phyloP scores from a whole-genome alignment of 306 rosid species.

The Benincasa hispida region DNA sequence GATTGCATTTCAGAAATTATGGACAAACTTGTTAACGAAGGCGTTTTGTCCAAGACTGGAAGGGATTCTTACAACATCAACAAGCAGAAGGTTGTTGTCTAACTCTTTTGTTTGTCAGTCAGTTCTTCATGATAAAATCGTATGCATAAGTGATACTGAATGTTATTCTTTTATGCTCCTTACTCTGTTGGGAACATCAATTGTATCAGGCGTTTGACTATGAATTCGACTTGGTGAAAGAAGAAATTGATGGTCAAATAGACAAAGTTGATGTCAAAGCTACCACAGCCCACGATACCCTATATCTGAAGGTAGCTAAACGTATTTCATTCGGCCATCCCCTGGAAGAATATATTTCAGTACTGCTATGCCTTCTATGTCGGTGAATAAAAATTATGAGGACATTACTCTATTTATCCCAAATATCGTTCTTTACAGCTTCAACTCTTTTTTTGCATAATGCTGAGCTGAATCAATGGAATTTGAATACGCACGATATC shows the following conservation, averaged over 20 bases:
- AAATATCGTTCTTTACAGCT: not conserved
- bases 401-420: not conserved
- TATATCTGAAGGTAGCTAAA: constrained; percentile 57
- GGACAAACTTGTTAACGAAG: constrained; percentile 61
- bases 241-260: constrained; percentile 43
- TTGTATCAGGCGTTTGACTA: constrained; percentile 39
- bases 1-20: constrained; percentile 46
- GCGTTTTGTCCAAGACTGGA: constrained; percentile 46
- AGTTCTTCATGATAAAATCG: not conserved
- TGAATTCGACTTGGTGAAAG: constrained; percentile 59
- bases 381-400: not conserved
- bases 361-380: not conserved
- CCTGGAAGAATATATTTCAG: constrained; percentile 1
- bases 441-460: not conserved
- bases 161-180: not conserved
- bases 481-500: not conserved
- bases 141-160: not conserved
- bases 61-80: constrained; percentile 45
- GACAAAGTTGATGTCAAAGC: constrained; percentile 22
- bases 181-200: constrained; percentile 3
- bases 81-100: constrained; percentile 44
- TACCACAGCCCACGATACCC: constrained; percentile 34
- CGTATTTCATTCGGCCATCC: not conserved
- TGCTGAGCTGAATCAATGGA: not conserved
- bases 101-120: not conserved